These are phyloP conservation scores for Ophiostoma ulmi DNA, from an alignment of 2,329 filamentous ascomycete genomes.

Conservation along the genomic window DNA sequence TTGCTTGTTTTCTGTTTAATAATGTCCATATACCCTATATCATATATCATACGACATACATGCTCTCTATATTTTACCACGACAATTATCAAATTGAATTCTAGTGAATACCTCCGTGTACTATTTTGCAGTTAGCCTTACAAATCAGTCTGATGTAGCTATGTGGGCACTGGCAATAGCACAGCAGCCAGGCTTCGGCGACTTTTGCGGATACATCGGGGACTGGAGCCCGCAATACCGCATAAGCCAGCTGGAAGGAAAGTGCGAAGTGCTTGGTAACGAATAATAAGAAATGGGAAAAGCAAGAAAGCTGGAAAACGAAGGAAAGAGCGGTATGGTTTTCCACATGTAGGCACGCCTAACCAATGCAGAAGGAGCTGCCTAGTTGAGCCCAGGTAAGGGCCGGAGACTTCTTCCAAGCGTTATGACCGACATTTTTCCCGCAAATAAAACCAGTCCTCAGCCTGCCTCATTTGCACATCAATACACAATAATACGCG, in stretches of 20 bases:
- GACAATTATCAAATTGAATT: not conserved
- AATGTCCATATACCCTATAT: slow-evolving; percentile 10
- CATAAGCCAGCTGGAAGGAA: not conserved
- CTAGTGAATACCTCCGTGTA: not conserved
- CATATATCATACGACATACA: not conserved
- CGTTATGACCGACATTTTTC: not conserved
- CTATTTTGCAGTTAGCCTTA: not conserved
- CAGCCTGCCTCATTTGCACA: not conserved
- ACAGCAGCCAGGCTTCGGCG: not conserved
- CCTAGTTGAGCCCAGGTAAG: not conserved
- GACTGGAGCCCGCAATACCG: not conserved
- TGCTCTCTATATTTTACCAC: not conserved
- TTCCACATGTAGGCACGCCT: not conserved
- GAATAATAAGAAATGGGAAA: not conserved
- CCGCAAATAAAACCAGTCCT: not conserved
- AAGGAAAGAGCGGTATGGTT: slow-evolving; percentile 4
- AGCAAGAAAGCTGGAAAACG: not conserved
- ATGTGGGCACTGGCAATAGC: not conserved
- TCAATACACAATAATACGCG: not conserved
- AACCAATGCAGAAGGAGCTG: not conserved
- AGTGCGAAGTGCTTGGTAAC: not conserved
- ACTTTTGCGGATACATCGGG: not conserved
- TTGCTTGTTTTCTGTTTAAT: not conserved
- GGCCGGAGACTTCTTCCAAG: not conserved
- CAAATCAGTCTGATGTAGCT: not conserved